Conservation (phyloP, 768 basidiomycete genomes). For the Psilocybe azurescens region DNA sequence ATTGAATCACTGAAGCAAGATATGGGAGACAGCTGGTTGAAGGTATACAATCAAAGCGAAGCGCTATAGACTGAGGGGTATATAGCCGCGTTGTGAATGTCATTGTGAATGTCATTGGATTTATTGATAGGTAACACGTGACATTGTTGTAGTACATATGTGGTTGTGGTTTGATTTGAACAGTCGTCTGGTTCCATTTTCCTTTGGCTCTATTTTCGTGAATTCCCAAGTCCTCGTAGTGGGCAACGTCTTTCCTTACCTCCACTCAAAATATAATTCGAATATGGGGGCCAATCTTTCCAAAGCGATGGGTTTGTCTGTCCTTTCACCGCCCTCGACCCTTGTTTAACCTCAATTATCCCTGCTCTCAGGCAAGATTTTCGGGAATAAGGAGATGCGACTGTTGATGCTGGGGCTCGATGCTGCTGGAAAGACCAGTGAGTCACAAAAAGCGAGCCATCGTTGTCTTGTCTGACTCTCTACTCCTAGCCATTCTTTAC, state of each 20-base stretch:
- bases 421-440: conserved; percentile 98
- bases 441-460: conserved; percentile 30
- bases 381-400: conserved; percentile 99
- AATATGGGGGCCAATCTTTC: conserved; percentile 89
- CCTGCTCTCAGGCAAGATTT: conserved; percentile 73
- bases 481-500: conserved; percentile 86
- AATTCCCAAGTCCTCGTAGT: conserved; percentile 20
- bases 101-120: conserved; percentile 8
- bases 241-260: conserved; percentile 69
- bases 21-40: conserved; percentile 90
- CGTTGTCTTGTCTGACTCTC: conserved; percentile 1
- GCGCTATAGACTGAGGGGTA: not conserved
- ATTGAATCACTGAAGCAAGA: conserved; percentile 86
- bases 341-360: conserved; percentile 13
- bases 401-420: conserved; percentile 96
- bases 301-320: conserved; percentile 72
- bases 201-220: conserved; percentile 20
- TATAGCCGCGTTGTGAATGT: not conserved
- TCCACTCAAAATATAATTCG: conserved; percentile 28
- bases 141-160: conserved; percentile 1
- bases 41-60: conserved; percentile 64
- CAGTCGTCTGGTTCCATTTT: conserved; percentile 4
- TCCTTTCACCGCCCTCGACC: conserved; percentile 12
- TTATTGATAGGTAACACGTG: not conserved
- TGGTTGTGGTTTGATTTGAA: not conserved